Percentiles rank a stretch among this genome's conserved stretches.
phyloP scores from a whole-genome alignment of 768 basidiomycete genomes.

The Cubamyces sp. region DNA sequence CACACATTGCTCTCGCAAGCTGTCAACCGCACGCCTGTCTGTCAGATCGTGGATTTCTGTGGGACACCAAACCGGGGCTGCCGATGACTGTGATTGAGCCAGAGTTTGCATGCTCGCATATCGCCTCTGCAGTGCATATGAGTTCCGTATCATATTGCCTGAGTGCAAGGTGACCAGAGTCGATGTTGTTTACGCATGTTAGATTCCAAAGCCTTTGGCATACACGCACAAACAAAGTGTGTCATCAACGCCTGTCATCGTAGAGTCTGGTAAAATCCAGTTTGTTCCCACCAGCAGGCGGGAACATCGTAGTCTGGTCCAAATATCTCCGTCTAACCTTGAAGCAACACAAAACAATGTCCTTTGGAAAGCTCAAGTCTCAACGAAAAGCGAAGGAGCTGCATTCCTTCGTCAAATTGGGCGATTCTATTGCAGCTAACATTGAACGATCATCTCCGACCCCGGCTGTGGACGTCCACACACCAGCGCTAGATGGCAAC shows the following conservation, averaged over 20 bases:
- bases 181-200: slow-evolving; percentile 30
- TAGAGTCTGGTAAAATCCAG: slow-evolving; percentile 14
- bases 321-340: background rate
- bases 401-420: slow-evolving; percentile 28
- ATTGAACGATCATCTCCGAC: background rate
- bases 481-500: background rate
- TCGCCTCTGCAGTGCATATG: too few species aligned
- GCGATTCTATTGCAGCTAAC: background rate
- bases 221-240: slow-evolving; percentile 26
- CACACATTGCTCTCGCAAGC: slow-evolving; percentile 15
- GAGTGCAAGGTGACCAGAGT: too few species aligned
- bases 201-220: slow-evolving; percentile 23
- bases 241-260: slow-evolving; percentile 9
- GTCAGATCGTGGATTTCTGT: too few species aligned
- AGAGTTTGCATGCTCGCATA: too few species aligned
- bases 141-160: too few species aligned
- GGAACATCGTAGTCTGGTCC: background rate
- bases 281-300: background rate
- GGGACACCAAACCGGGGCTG: background rate
- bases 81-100: too few species aligned
- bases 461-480: too few species aligned
- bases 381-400: slow-evolving; percentile 30
- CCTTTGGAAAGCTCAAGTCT: slow-evolving; percentile 30
- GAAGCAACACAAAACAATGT: slow-evolving; percentile 21
- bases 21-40: background rate